Base-by-base conservation (phyloP, 371 early-diverging fungal genomes). In the Mortierella sp. region DNA sequence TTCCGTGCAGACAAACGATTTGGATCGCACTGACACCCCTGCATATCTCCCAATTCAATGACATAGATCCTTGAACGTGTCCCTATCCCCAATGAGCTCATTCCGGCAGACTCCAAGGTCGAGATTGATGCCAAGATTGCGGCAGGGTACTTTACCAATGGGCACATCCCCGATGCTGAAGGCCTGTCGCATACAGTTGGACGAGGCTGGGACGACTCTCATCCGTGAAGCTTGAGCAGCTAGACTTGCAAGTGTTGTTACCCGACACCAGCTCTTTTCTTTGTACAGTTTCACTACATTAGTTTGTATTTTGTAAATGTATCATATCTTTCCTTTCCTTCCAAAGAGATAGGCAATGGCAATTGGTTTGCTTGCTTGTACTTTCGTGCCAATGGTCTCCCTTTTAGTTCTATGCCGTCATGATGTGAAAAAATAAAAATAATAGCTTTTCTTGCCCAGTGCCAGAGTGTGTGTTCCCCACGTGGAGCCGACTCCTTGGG, bases 61-160 rank as follows among this genome's bases (percentile, higher is more conserved):
- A 96, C 96, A 74, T 90, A 93, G 45, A 97, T 98, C 76, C 50
- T 96, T 34, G 96, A 97, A 74, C 95, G 98, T 37, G 93, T 95
- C 10, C 93, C 94, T 44, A 97, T 98, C 78, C 98, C 98, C 0
- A 94, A 93, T 39, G 95, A 95, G 47, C 80, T 96, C 88, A 93
- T 97, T 77, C 97, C 97, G n/a, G 94, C 92, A 10, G 98, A 98
- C 70, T 95, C 96, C n/a, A 89, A 92, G 77, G 98, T 98, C 41
- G 98, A 98, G 86, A 98, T 97, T 79, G 97, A 97, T 76, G 98
- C 98, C 70, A 98, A 98, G 88, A 93, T 98, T 74, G 98, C 98
- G 5, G 90, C 95, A 13, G 98, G 98, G 0, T 98, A 98, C 88
- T 97, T 97, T 82, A 94, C 95, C 5, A 90, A 88, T 16, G 93